Base-by-base conservation (phyloP, 2,329 filamentous ascomycete genomes). In the Penicillium sp. region DNA sequence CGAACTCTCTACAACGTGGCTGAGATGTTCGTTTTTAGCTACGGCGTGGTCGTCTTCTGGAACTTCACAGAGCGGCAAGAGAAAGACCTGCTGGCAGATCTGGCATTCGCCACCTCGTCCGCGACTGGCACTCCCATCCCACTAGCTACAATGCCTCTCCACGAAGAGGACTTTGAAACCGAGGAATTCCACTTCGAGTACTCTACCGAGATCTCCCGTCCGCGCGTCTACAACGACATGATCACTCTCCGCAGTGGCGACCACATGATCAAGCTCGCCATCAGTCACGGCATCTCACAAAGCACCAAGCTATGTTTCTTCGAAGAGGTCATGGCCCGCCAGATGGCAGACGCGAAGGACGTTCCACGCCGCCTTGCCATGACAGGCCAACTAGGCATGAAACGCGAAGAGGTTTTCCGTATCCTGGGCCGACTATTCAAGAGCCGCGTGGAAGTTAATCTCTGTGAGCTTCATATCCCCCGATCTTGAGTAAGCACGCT, bases 101-200 rank as follows among this genome's bases (percentile, higher is more conserved):
- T 99, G 48, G 94, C 91, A 1, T 97, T 99, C 73, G 89, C 89
- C 7, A 69, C 69, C 1, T 72, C 73, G 8, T 73, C 73, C 1
- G 65, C 67, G 2, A 70, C 69, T 3, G 66, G 69, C 0, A 65
- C 67, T 3, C 71, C 73, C 5, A 70, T 82, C 18, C 83, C 87
- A 10, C 81, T 99, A 6, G 86, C 91, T 28, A 88, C 86, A 1
- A 82, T 90, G 30, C 90, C 92, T 0, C 78, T 96, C 20, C 84
- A 89, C 50, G 90, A 96, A 71, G 87, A 87, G 58, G 92, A 97
- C 67, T 96, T 95, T 62, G 94, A 99, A 75, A 99, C 89, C 0
- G 94, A 99, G 69, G 92, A 97, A 68, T 96, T 99, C 65, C 92
- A 99, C 68, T 99, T 99, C 68, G 92, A 97, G 71, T 99, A 99